Base-by-base conservation (phyloP, 805 yeast genomes). In the Metschnikowia rubicola region DNA sequence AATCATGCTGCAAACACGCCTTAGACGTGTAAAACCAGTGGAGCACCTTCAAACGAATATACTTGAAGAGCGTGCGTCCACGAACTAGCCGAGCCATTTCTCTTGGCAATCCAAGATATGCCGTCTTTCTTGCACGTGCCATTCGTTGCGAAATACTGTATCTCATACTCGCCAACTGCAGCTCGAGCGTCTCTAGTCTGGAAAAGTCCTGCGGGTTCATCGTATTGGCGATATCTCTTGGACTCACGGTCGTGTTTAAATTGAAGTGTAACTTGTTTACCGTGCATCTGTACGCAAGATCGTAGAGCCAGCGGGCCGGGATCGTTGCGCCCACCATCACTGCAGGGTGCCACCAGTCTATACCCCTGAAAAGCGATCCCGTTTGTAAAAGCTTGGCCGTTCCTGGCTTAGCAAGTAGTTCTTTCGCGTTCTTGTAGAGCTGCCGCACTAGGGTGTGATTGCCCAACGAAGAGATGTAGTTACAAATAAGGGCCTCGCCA, bases 281-380 rank as follows among this genome's bases (percentile, higher is more conserved):
- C 0, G 71, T 64, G 28, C 67, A 38, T 11, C 71, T 53, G 49
- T 59, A 67, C 19, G 64, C 34, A 9, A 69, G 29, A 48, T 68
- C 74, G 47, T 72, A 72, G 10, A 52, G 46, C 70, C 74, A 68
- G 35, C 77, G 55, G 8, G 57, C 43, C 0, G 75, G 75, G 7
- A 69, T 54, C 31, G 70, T 41, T 51, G 67, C 41, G 2, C 69
- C 67, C 10, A 71, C 58, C 62, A 72, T 55, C 41, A 62, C 64
- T 33, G 57, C 53, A 1, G 67, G 54, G 39, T 63, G 58, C 65
- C 66, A 62, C 38, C 66, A 58, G 47, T 63, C 57, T 21, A 71
- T 53, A 10, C 62, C 63, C 11, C 51, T 53, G 35, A 63, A 46
- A 3, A 60, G 38, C 10, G 26, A 29, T 4, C 41, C 37, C 12